Percentiles rank a stretch among this genome's conserved stretches.
Evolutionary conservation across 257 asterid species (phyloP).

Genomic region (Solanum pennellii): DNA sequence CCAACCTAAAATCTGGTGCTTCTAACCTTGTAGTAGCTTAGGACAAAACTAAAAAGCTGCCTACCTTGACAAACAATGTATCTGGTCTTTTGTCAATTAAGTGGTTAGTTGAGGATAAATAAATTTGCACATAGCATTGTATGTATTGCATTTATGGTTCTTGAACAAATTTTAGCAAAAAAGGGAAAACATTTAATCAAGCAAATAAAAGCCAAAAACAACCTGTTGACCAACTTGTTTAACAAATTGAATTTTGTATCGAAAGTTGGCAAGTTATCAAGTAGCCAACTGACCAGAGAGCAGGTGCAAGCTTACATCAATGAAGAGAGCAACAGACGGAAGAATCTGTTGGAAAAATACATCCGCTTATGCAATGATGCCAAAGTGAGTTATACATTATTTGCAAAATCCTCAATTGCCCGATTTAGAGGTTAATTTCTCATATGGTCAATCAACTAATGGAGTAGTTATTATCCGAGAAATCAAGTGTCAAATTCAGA

Average conservation of each 20-base stretch:
- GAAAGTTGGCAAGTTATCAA: constrained; percentile 69
- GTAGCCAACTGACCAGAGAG: constrained; percentile 63
- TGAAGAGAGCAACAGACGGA: constrained; percentile 58
- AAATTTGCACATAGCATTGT: not conserved
- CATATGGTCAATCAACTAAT: not conserved
- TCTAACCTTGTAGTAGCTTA: not conserved
- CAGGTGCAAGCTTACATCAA: constrained; percentile 46
- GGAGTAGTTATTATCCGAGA: not conserved
- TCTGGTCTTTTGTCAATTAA: not conserved
- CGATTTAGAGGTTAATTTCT: not conserved
- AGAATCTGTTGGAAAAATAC: constrained; percentile 51
- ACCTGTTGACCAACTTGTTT: not conserved
- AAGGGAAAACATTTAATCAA: too few relatives aligned
- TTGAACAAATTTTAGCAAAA: not conserved
- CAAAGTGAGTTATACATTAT: constrained; percentile 21
- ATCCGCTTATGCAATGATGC: constrained; percentile 60
- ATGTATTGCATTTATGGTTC: not conserved
- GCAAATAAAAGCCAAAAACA: not conserved
- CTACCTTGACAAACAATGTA: not conserved
- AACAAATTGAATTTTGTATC: not conserved
- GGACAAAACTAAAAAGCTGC: not conserved
- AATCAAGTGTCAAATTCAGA: not conserved
- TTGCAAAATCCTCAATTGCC: not conserved
- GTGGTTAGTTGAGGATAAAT: not conserved
- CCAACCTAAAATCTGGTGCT: not conserved